phyloP scores from a whole-genome alignment of 1,139 yeast species.

The Kodamaea fungicola region DNA sequence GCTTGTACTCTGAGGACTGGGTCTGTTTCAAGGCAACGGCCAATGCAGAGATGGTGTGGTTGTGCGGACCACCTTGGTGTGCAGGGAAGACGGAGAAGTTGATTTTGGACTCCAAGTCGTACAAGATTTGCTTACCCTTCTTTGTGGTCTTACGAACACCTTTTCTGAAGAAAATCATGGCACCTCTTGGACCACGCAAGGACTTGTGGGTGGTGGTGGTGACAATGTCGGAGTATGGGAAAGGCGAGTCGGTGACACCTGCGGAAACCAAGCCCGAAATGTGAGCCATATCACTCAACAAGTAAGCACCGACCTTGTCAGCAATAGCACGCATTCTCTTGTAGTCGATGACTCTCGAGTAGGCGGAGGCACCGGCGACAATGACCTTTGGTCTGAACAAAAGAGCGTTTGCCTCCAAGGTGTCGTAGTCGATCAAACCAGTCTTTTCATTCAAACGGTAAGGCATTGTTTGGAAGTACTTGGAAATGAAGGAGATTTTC shows the following conservation, averaged over 20 bases:
- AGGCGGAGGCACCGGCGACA: slow-evolving; percentile 96
- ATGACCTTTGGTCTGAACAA: slow-evolving; percentile 91
- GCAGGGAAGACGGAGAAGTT: slow-evolving; percentile 98
- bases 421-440: slow-evolving; percentile 89
- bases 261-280: slow-evolving; percentile 94
- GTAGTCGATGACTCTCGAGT: slow-evolving; percentile 88
- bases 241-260: slow-evolving; percentile 88
- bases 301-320: slow-evolving; percentile 88
- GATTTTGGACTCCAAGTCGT: slow-evolving; percentile 85
- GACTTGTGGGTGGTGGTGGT: slow-evolving; percentile 98
- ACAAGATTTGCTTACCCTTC: slow-evolving; percentile 82
- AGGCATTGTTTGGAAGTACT: slow-evolving; percentile 96
- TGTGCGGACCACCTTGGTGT: slow-evolving; percentile 99
- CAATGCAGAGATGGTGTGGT: slow-evolving; percentile 93
- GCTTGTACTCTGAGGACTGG: slow-evolving; percentile 75
- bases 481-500: slow-evolving; percentile 86
- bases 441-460: slow-evolving; percentile 82
- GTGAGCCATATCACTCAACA: slow-evolving; percentile 94
- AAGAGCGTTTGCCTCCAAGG: slow-evolving; percentile 75
- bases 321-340: slow-evolving; percentile 85
- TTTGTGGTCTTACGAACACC: slow-evolving; percentile 83
- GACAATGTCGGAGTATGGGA: slow-evolving; percentile 91
- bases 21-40: slow-evolving; percentile 95
- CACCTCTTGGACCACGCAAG: slow-evolving; percentile 98
- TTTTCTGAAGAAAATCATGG: slow-evolving; percentile 95